A percentile compares a stretch with the other conserved stretches of the same genome.
Conservation (phyloP, 1,284 basidiomycete genomes). For the Apiotrichum laibachii region DNA sequence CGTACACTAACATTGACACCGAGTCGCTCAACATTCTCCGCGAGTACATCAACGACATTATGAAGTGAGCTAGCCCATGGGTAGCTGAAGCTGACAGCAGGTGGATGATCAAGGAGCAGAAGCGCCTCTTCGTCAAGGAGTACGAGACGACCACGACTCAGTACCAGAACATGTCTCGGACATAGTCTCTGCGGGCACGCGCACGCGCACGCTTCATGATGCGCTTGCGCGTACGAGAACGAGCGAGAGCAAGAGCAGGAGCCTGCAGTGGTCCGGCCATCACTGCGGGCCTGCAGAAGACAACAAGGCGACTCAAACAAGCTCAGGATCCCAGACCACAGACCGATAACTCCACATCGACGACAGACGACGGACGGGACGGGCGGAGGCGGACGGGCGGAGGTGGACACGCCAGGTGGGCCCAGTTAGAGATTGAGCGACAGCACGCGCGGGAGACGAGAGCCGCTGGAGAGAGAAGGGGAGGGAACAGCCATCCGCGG, state of each 20-base stretch:
- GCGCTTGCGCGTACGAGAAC: not conserved
- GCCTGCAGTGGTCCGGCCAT: too few species aligned
- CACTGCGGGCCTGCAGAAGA: too few species aligned
- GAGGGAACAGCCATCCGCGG: not conserved
- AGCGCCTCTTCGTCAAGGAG: constrained; percentile 51
- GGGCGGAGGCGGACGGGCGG: too few species aligned
- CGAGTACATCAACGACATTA: constrained; percentile 86
- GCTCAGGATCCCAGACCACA: too few species aligned
- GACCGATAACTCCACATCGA: too few species aligned
- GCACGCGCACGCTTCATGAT: not conserved
- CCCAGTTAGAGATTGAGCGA: too few species aligned
- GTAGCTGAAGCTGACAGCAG: constrained; percentile 23
- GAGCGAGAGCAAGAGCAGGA: not conserved
- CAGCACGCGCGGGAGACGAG: too few species aligned
- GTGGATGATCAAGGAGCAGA: constrained; percentile 54
- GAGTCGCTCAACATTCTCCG: constrained; percentile 78
- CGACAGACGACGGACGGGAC: too few species aligned
- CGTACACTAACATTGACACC: constrained; percentile 83
- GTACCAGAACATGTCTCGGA: constrained; percentile 50
- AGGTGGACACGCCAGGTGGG: too few species aligned
- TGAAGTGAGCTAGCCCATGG: constrained; percentile 62
- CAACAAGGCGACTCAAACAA: too few species aligned
- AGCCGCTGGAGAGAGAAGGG: not conserved
- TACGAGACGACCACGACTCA: constrained; percentile 53
- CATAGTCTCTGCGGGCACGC: constrained; percentile 25